phyloP scores from a whole-genome alignment of 805 yeast genomes.

The Yarrowia sp. region DNA sequence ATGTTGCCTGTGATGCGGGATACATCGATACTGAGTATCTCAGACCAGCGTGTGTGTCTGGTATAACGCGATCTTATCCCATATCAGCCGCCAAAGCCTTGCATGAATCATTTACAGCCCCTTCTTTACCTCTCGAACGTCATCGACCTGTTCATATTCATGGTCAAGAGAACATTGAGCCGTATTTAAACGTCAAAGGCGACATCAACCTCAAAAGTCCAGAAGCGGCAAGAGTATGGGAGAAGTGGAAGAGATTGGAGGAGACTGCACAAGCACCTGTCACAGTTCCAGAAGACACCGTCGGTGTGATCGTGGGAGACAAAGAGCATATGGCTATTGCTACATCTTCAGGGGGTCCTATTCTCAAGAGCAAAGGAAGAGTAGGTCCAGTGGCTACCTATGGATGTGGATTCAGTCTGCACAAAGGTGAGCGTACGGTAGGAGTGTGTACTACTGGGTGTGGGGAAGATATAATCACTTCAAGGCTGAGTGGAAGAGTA shows the following conservation, averaged over 20 bases:
- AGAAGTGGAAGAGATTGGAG: conserved; percentile 14
- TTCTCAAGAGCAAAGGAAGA: conserved; percentile 51
- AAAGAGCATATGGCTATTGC: conserved; percentile 47
- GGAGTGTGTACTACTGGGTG: conserved; percentile 51
- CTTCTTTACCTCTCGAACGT: conserved; percentile 15
- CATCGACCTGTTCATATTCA: conserved; percentile 41
- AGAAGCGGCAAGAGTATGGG: conserved; percentile 13
- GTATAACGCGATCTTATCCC: conserved; percentile 48
- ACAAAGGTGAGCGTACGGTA: conserved; percentile 12
- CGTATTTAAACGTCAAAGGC: conserved; percentile 42
- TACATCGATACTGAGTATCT: conserved; percentile 39
- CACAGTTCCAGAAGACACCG: conserved; percentile 49
- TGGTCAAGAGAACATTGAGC: conserved; percentile 41
- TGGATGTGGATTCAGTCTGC: conserved; percentile 51
- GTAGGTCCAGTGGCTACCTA: conserved; percentile 54
- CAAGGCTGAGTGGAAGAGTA: conserved; percentile 46
- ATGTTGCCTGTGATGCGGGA: conserved; percentile 54
- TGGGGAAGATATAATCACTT: conserved; percentile 53
- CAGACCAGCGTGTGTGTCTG: conserved; percentile 50
- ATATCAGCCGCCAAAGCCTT: conserved; percentile 45
- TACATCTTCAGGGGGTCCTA: conserved; percentile 54
- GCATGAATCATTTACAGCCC: conserved; percentile 38
- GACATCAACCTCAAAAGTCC: conserved; percentile 32
- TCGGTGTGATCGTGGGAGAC: conserved; percentile 52
- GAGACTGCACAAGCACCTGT: not conserved